A percentile compares a stretch with the other conserved stretches of the same genome.
These are phyloP conservation scores for Platanthera zijinensis DNA, from an alignment of 106 monocot genomes.

Conservation along the genomic window DNA sequence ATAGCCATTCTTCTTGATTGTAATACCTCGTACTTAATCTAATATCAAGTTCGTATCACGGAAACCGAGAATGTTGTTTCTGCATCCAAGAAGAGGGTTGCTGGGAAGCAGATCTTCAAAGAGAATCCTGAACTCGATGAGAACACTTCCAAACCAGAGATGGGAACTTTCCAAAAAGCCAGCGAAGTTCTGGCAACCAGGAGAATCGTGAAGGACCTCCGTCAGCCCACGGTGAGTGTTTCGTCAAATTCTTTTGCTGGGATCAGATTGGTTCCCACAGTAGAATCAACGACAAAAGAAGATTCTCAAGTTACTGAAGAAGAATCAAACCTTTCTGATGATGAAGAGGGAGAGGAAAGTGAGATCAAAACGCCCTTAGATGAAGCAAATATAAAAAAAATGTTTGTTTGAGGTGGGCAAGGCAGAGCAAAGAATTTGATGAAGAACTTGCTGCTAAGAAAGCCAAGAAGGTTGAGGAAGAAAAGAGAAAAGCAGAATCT, in stretches of 20 bases:
- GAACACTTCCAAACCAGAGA: slow-evolving; percentile 56
- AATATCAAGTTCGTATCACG: too few relatives aligned
- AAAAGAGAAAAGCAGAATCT: too few relatives aligned
- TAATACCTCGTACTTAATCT: too few relatives aligned
- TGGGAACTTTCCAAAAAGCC: slow-evolving; percentile 79
- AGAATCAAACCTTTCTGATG: slow-evolving; percentile 13
- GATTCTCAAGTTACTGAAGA: slow-evolving; percentile 2
- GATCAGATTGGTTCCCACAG: slow-evolving; percentile 32
- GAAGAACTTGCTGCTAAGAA: too few relatives aligned
- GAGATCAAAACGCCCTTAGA: slow-evolving; percentile 4
- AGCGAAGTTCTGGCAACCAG: slow-evolving; percentile 81
- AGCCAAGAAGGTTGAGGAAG: too few relatives aligned
- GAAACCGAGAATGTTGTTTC: slow-evolving; percentile 29
- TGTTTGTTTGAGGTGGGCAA: too few relatives aligned
- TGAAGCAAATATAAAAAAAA: slow-evolving; percentile 4
- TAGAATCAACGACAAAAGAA: slow-evolving; percentile 13
- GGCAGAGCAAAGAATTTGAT: too few relatives aligned
- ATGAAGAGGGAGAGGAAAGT: slow-evolving; percentile 9
- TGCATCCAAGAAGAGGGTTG: slow-evolving; percentile 69
- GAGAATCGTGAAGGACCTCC: slow-evolving; percentile 78
- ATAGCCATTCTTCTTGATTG: too few relatives aligned
- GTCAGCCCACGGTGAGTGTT: slow-evolving; percentile 24
- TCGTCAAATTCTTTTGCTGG: slow-evolving; percentile 74
- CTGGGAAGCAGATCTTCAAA: slow-evolving; percentile 57
- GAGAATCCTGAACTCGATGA: slow-evolving; percentile 63